Evolutionary conservation across 371 early-diverging fungal genomes (phyloP).

Genomic region (Mortierella sp.): DNA sequence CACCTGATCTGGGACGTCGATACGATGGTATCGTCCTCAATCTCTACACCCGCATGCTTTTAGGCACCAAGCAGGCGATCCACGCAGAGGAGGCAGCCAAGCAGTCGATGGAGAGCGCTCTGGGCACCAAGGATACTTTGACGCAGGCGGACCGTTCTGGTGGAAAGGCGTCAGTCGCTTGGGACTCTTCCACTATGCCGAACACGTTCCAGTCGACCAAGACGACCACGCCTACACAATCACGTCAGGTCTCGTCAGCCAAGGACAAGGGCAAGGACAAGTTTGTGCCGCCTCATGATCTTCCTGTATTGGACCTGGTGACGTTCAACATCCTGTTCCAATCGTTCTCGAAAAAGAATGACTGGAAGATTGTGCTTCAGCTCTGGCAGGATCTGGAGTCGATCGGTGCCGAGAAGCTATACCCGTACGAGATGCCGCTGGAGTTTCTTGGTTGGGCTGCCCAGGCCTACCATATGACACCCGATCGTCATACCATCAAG

Average conservation of each 20-base stretch:
- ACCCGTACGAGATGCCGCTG: constrained; percentile 43
- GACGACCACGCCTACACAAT: background rate
- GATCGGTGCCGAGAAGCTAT: constrained; percentile 31
- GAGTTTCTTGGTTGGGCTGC: constrained; percentile 48
- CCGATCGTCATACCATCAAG: constrained; percentile 3
- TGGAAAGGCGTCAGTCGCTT: background rate
- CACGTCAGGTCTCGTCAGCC: background rate
- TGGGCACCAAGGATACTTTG: too few species aligned
- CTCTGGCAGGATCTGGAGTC: constrained; percentile 50
- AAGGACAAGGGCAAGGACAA: background rate
- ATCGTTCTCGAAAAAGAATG: constrained; percentile 35
- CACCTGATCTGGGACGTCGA: constrained; percentile 28
- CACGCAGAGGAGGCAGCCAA: constrained; percentile 4
- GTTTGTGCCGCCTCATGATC: constrained; percentile 10
- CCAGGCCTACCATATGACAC: constrained; percentile 31
- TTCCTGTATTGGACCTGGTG: constrained; percentile 36
- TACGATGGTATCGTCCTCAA: constrained; percentile 50
- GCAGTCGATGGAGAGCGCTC: background rate
- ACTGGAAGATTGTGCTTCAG: constrained; percentile 46
- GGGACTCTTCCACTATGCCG: background rate
- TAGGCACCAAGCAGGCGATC: constrained; percentile 25
- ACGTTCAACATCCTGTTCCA: constrained; percentile 37
- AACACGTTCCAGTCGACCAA: background rate
- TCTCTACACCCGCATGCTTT: constrained; percentile 40
- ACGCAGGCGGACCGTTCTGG: background rate